These are phyloP conservation scores for Tephrocybe sp. DNA, from an alignment of 768 basidiomycete genomes.

Conservation along the genomic window DNA sequence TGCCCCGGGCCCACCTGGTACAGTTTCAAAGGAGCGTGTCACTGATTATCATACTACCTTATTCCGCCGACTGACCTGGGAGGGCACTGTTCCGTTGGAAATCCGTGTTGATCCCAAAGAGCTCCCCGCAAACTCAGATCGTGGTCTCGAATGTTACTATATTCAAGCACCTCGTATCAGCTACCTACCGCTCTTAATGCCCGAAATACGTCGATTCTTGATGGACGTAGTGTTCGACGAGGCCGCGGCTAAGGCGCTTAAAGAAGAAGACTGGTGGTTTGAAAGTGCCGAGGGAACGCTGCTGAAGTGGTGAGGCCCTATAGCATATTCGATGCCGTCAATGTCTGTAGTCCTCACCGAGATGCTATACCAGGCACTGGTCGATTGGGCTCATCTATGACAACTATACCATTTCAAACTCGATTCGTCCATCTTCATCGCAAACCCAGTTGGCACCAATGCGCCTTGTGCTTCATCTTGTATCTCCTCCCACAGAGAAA, in stretches of 20 bases:
- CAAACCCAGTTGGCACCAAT: conserved; percentile 50
- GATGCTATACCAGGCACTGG: conserved; percentile 82
- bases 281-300: conserved; percentile 81
- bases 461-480: conserved; percentile 82
- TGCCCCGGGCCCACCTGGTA: conserved; percentile 31
- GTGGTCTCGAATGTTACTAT: conserved; percentile 87
- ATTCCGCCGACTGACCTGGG: conserved; percentile 88
- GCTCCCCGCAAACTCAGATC: conserved; percentile 86
- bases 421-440: conserved; percentile 48
- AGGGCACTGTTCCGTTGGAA: conserved; percentile 86
- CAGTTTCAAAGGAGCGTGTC: conserved; percentile 33
- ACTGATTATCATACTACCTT: conserved; percentile 66
- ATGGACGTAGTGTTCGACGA: conserved; percentile 94
- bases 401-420: conserved; percentile 67
- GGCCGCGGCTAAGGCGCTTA: conserved; percentile 65
- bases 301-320: conserved; percentile 80
- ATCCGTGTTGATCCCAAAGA: conserved; percentile 87
- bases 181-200: conserved; percentile 89
- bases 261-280: conserved; percentile 97
- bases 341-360: conserved; percentile 8
- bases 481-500: conserved; percentile 83
- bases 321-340: neutral
- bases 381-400: conserved; percentile 93
- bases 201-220: conserved; percentile 84
- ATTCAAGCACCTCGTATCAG: conserved; percentile 87